phyloP scores from a whole-genome alignment of 768 basidiomycete genomes.

The Termitomyces sp. region DNA sequence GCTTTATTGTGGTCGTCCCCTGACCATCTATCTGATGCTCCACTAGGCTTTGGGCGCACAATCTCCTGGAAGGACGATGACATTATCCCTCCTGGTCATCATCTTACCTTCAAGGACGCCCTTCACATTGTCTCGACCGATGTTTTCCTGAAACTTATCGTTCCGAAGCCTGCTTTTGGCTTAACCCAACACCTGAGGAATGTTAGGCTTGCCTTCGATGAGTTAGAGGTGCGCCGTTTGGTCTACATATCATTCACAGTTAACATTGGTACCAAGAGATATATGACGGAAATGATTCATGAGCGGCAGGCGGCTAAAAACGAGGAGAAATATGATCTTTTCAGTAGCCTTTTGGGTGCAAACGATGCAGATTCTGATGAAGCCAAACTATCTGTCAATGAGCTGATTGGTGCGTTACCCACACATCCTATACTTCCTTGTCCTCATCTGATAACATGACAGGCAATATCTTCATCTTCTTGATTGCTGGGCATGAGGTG shows the following conservation, averaged over 20 bases:
- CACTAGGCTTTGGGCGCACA: constrained; percentile 46
- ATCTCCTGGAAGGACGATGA: constrained; percentile 46
- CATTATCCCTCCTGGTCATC: constrained; percentile 38
- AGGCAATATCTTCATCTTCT: constrained; percentile 48
- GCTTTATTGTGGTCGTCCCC: not conserved
- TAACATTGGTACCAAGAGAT: constrained; percentile 24
- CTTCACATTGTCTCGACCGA: constrained; percentile 40
- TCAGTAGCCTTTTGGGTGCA: constrained; percentile 49
- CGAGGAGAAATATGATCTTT: constrained; percentile 45
- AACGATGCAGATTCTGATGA: constrained; percentile 37
- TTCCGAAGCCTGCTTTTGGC: constrained; percentile 38
- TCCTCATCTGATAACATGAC: not conserved
- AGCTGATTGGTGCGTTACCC: constrained; percentile 33
- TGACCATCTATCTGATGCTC: not conserved
- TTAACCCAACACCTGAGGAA: constrained; percentile 30
- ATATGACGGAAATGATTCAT: constrained; percentile 53
- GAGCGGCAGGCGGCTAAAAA: constrained; percentile 33
- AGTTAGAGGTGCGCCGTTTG: constrained; percentile 34
- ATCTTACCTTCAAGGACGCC: constrained; percentile 46
- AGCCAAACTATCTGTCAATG: constrained; percentile 38
- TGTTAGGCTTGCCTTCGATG: constrained; percentile 36
- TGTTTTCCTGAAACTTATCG: constrained; percentile 32
- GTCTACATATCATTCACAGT: not conserved
- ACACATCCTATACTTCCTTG: not conserved
- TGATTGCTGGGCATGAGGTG: constrained; percentile 65